These are phyloP conservation scores for Russula earlei DNA, from an alignment of 768 basidiomycete genomes.

Conservation along the genomic window DNA sequence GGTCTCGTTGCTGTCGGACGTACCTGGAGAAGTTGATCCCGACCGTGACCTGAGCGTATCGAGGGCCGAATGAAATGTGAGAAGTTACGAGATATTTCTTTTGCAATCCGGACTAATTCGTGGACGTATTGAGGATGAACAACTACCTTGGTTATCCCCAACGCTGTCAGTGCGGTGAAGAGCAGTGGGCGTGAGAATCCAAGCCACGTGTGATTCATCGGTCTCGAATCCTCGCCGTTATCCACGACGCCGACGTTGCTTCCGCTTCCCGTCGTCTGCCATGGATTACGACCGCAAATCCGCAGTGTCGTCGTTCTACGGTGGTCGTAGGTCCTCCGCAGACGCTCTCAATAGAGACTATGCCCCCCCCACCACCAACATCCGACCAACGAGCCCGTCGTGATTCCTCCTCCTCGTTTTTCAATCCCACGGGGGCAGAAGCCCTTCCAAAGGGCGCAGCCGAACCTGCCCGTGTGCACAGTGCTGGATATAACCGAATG, in stretches of 20 bases:
- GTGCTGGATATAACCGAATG: slow-evolving; percentile 62
- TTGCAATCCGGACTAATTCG: too few species aligned
- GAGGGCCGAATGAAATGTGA: too few species aligned
- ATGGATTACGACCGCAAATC: slow-evolving; percentile 80
- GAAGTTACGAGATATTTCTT: too few species aligned
- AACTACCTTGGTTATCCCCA: not conserved
- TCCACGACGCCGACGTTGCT: slow-evolving; percentile 8
- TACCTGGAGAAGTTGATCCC: too few species aligned
- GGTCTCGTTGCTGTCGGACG: too few species aligned
- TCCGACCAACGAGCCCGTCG: slow-evolving; percentile 36
- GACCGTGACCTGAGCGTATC: too few species aligned
- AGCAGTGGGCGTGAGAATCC: not conserved
- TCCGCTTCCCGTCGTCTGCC: not conserved
- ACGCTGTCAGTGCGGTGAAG: slow-evolving; percentile 12
- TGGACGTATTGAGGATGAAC: too few species aligned
- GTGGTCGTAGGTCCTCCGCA: slow-evolving; percentile 47
- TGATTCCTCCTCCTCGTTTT: slow-evolving; percentile 69
- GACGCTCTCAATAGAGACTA: slow-evolving; percentile 54
- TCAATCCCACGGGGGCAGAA: slow-evolving; percentile 30
- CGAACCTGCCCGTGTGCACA: not conserved
- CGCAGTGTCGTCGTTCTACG: slow-evolving; percentile 73
- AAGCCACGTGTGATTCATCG: not conserved
- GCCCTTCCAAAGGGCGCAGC: slow-evolving; percentile 29
- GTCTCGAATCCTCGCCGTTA: not conserved
- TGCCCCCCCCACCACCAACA: slow-evolving; percentile 26